These are phyloP conservation scores for Erodium moschatum DNA, from an alignment of 441 rosid genomes.

Conservation along the genomic window DNA sequence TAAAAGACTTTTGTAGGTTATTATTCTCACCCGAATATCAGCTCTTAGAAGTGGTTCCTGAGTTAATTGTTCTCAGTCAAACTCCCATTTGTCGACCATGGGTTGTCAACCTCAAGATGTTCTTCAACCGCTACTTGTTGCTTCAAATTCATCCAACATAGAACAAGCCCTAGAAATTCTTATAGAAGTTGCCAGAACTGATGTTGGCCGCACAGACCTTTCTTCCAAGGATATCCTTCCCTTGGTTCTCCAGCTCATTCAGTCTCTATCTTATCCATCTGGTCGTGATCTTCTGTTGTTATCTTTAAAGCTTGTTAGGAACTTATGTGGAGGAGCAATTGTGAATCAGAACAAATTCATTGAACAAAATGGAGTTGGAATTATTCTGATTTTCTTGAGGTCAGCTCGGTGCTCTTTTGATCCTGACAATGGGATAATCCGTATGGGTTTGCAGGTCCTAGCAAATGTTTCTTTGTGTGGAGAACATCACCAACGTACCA, in stretches of 20 bases:
- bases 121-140: conserved; percentile 32
- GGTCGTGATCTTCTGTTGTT: conserved; percentile 28
- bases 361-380: conserved; percentile 31
- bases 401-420: conserved; percentile 21
- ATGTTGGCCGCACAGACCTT: conserved; percentile 46
- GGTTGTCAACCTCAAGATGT: conserved; percentile 23
- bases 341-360: conserved; percentile 51
- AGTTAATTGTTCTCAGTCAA: no score
- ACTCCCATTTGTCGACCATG: neutral
- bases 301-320: conserved; percentile 53
- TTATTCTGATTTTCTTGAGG: conserved; percentile 29
- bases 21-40: no score
- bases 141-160: conserved; percentile 33
- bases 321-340: conserved; percentile 68
- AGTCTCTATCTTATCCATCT: conserved; percentile 28
- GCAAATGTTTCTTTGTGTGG: conserved; percentile 67
- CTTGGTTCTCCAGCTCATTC: conserved; percentile 33
- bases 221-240: conserved; percentile 46
- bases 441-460: conserved; percentile 50
- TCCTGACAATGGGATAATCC: conserved; percentile 34
- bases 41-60: no score
- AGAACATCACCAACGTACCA: conserved; percentile 43
- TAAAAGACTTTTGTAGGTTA: no score
- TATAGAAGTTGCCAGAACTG: conserved; percentile 32
- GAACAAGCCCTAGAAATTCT: conserved; percentile 43